Percentiles rank a stretch among this genome's conserved stretches.
These are phyloP conservation scores for Fraxinus sp. DNA, from an alignment of 305 asterid genomes.

Conservation along the genomic window DNA sequence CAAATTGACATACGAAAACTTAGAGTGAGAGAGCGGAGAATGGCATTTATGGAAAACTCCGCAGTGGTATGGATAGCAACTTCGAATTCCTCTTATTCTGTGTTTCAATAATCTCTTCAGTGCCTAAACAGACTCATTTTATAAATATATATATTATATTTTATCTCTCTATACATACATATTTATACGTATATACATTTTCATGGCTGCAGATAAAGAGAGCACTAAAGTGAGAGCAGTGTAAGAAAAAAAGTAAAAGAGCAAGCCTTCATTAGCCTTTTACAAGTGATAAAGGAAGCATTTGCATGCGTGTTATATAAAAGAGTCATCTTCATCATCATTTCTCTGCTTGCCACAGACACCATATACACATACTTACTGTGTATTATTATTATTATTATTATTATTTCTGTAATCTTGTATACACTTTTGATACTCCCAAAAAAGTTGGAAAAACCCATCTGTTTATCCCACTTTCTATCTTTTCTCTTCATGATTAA, in stretches of 20 bases:
- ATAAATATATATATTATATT: conserved; percentile 2
- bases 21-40: background rate
- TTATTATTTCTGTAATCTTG: conserved; percentile 30
- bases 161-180: too few species aligned
- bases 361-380: background rate
- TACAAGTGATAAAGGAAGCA: conserved; percentile 84
- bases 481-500: conserved; percentile 32
- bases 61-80: conserved; percentile 60
- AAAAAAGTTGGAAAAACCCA: conserved; percentile 25
- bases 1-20: background rate
- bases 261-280: conserved; percentile 49
- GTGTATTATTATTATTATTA: background rate
- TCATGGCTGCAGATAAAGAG: conserved; percentile 22
- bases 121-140: conserved; percentile 24
- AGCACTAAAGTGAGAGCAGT: conserved; percentile 21
- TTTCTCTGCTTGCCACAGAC: conserved; percentile 16
- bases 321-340: conserved; percentile 67
- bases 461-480: conserved; percentile 37
- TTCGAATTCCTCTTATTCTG: conserved; percentile 52
- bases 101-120: conserved; percentile 25
- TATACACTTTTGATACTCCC: conserved; percentile 31
- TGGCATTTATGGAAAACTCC: conserved; percentile 38
- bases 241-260: conserved; percentile 41
- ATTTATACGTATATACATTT: conserved; percentile 2
- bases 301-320: conserved; percentile 81